Base-by-base conservation (phyloP, 2,329 filamentous ascomycete species). In the Fusarium phyllophilum region DNA sequence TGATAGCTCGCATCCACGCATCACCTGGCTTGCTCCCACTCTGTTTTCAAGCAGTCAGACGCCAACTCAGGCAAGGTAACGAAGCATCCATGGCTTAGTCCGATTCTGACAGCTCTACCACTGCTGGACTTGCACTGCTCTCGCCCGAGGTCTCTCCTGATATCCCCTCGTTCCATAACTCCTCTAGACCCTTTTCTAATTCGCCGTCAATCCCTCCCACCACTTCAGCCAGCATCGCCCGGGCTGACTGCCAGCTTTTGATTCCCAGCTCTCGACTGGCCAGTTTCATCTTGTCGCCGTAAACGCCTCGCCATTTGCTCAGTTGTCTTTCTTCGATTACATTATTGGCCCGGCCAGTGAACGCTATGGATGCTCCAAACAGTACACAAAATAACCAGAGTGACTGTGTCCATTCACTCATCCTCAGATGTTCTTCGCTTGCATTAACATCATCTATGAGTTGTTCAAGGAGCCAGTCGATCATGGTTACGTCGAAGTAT, bases 321-420 rank as follows among this genome's bases (percentile, higher is more conserved):
- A 85, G 79, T 66, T 85, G 83, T 64, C 77, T 78, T 62, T 78
- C 78, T 62, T 85, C 83, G 20, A 79, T 74, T 7, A 75, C 70
- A 45, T 81, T 84, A 51, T 77, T 78, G 29, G 81, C 78, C 61
- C 80, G 80, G 20, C 82, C 83, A n/a, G 82, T 78, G 57, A 78
- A 79, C 46, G 83, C 83, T 49, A 83, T 81, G 41, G 83, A 84
- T 15, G 84, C 84, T 46, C 84, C 84, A 65, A 86, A 85, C 78
- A 86, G 81, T 49, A 85, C 82, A 29, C 83, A 84, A 83, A 84
- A 86, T 39, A 86, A 81, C 84, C 84, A 86, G 36, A 85, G 77
- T 56, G 83, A 81, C 65, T 81, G 82, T 62, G 81, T 84, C 78
- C 84, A 85, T 24, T 79, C 78, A n/a, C 82, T 84, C 61, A 80